Evolutionary conservation across 2,329 filamentous ascomycete species (phyloP).

Genomic region (Lachnellula cervina): DNA sequence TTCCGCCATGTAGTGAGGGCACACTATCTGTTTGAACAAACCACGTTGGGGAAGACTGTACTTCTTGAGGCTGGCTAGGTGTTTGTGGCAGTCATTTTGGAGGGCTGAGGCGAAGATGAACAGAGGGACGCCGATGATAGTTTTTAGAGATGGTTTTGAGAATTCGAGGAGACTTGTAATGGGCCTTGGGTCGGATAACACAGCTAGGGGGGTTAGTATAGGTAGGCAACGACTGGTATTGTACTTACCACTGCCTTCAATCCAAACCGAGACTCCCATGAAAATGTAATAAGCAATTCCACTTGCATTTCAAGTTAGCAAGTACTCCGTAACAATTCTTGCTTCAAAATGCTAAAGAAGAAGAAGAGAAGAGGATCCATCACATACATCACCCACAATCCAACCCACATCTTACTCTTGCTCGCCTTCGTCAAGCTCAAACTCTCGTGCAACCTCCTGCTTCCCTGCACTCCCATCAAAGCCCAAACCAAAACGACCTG

Average conservation of each 20-base stretch:
- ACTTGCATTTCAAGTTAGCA: neutral
- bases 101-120: slow-evolving; percentile 66
- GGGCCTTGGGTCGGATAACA: slow-evolving; percentile 8
- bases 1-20: slow-evolving; percentile 89
- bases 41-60: slow-evolving; percentile 76
- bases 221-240: neutral
- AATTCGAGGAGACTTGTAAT: slow-evolving; percentile 18
- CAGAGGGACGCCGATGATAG: slow-evolving; percentile 51
- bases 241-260: slow-evolving; percentile 68
- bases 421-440: slow-evolving; percentile 58
- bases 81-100: slow-evolving; percentile 69
- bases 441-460: slow-evolving; percentile 73
- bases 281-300: slow-evolving; percentile 73
- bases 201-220: slow-evolving; percentile 23
- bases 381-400: slow-evolving; percentile 64
- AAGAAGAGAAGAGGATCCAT: neutral
- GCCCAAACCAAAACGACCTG: slow-evolving; percentile 64
- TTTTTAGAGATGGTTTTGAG: slow-evolving; percentile 39
- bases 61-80: slow-evolving; percentile 68
- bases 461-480: slow-evolving; percentile 71
- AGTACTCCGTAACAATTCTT: too few relatives aligned
- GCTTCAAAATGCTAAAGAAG: too few relatives aligned
- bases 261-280: slow-evolving; percentile 74
- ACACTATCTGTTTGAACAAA: slow-evolving; percentile 68
- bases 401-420: slow-evolving; percentile 73